These are phyloP conservation scores for Salix exigua DNA, from an alignment of 345 rosid species.

Conservation along the genomic window DNA sequence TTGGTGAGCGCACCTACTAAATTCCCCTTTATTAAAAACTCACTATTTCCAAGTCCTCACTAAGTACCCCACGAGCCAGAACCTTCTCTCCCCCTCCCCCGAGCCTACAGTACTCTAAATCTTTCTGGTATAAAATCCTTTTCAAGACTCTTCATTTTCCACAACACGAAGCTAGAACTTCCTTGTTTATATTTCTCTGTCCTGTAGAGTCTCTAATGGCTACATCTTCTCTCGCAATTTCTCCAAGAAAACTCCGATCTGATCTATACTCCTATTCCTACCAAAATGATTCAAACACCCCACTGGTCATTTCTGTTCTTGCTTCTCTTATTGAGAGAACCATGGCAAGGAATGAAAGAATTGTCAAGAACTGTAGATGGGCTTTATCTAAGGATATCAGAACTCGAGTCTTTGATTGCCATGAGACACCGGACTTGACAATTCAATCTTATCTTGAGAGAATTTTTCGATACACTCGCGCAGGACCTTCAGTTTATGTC, in stretches of 20 bases:
- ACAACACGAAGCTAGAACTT: not conserved
- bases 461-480: conserved; percentile 71
- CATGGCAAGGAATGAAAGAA: conserved; percentile 62
- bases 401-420: conserved; percentile 61
- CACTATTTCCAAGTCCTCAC: not conserved
- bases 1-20: not conserved
- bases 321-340: conserved; percentile 73
- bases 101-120: not conserved
- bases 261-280: conserved; percentile 68
- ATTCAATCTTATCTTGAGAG: conserved; percentile 79
- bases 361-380: conserved; percentile 39
- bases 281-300: conserved; percentile 51
- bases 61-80: not conserved
- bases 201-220: conserved; percentile 21
- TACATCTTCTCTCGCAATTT: conserved; percentile 45
- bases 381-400: conserved; percentile 28
- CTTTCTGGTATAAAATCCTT: conserved; percentile 10
- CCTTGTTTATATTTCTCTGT: not conserved
- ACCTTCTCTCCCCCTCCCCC: not conserved
- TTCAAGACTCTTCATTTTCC: conserved; percentile 7
- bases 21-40: not conserved
- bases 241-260: conserved; percentile 81
- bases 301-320: conserved; percentile 75
- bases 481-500: conserved; percentile 82
- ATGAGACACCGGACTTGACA: conserved; percentile 75